Evolutionary conservation across 2,329 filamentous ascomycete species (phyloP).

Genomic region (Cladosporium sp.): DNA sequence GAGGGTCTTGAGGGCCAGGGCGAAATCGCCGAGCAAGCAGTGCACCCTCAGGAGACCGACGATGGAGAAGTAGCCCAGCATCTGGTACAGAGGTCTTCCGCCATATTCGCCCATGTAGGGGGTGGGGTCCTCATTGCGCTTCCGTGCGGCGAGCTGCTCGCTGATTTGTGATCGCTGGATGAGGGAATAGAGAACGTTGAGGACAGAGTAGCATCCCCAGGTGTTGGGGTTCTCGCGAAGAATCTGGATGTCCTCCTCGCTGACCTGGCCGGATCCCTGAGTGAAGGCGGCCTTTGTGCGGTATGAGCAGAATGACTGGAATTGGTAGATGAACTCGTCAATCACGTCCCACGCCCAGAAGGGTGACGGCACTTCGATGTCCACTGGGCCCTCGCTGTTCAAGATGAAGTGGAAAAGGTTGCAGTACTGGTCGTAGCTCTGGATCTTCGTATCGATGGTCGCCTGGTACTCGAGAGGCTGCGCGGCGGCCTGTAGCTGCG

Average conservation of each 20-base stretch:
- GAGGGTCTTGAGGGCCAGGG: constrained; percentile 94
- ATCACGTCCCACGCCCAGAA: constrained; percentile 99
- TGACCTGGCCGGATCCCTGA: constrained; percentile 52
- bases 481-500: constrained; percentile 83
- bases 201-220: constrained; percentile 98
- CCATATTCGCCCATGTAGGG: constrained; percentile 93
- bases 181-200: constrained; percentile 98
- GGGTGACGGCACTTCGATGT: constrained; percentile 95
- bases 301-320: constrained; percentile 99
- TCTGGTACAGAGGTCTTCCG: constrained; percentile 88
- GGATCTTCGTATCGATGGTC: constrained; percentile 92
- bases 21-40: constrained; percentile 95
- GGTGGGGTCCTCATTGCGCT: constrained; percentile 84
- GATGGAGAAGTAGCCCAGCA: constrained; percentile 99
- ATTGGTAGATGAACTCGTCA: constrained; percentile 99
- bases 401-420: constrained; percentile 98
- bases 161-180: constrained; percentile 98
- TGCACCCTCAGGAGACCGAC: constrained; percentile 95
- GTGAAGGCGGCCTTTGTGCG: constrained; percentile 82
- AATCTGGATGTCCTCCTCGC: constrained; percentile 86
- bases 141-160: constrained; percentile 92
- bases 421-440: constrained; percentile 99
- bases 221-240: constrained; percentile 97
- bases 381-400: constrained; percentile 98
- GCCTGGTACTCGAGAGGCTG: constrained; percentile 95